Evolutionary conservation across 345 rosid species (phyloP).

Genomic region (Jatropha curcas): DNA sequence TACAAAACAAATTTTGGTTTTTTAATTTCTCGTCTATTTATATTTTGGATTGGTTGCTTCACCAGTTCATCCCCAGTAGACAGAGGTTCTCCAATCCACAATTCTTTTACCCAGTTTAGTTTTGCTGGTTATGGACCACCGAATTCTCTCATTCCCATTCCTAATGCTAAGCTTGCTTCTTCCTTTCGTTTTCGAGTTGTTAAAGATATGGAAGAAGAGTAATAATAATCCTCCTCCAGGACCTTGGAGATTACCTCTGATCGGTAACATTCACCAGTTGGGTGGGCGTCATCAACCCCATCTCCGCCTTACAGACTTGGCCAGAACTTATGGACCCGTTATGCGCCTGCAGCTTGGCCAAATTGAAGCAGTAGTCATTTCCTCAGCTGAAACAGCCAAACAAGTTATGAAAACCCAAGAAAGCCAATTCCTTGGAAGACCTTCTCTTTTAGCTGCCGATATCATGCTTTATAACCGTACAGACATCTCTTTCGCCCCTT

Average conservation of each 20-base stretch:
- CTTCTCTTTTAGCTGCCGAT: neutral
- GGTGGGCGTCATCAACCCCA: slow-evolving; percentile 23
- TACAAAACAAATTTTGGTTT: too few species aligned
- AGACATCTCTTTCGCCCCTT: slow-evolving; percentile 18
- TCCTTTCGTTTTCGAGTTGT: neutral
- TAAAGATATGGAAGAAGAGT: neutral
- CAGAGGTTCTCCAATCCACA: too few species aligned
- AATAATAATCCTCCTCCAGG: slow-evolving; percentile 23
- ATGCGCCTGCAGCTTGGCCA: slow-evolving; percentile 38
- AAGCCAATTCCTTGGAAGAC: slow-evolving; percentile 27
- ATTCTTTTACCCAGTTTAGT: too few species aligned
- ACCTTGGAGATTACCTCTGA: slow-evolving; percentile 34
- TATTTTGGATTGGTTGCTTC: too few species aligned
- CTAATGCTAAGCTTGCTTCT: neutral
- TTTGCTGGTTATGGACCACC: neutral
- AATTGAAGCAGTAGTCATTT: slow-evolving; percentile 20
- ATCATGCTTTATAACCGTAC: slow-evolving; percentile 12
- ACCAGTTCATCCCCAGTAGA: too few species aligned
- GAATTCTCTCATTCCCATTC: neutral
- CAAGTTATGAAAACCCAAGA: slow-evolving; percentile 37
- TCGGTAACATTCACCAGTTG: slow-evolving; percentile 39
- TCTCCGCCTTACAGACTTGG: slow-evolving; percentile 22
- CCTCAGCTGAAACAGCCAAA: slow-evolving; percentile 28
- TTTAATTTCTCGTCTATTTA: too few species aligned
- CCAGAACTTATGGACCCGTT: slow-evolving; percentile 34